Evolutionary conservation across 345 rosid species (phyloP).

Genomic region (Draba incana): DNA sequence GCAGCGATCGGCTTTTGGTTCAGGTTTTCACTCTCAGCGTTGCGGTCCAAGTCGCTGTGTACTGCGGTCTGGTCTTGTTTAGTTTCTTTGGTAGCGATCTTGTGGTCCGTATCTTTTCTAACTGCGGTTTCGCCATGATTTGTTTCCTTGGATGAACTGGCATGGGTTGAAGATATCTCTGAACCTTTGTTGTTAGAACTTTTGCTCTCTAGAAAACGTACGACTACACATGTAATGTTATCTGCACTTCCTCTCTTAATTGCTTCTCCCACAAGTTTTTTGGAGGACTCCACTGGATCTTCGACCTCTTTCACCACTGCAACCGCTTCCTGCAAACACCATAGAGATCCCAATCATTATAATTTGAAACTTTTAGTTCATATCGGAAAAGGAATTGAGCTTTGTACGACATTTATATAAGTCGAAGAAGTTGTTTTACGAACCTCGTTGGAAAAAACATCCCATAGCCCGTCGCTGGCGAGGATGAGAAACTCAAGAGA

Average conservation of each 20-base stretch:
- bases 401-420: neutral
- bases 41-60: conserved; percentile 3
- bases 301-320: conserved; percentile 71
- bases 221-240: conserved; percentile 90
- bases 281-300: conserved; percentile 87
- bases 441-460: conserved; percentile 97
- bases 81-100: conserved; percentile 25
- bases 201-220: conserved; percentile 59
- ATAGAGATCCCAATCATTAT: neutral
- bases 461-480: conserved; percentile 99
- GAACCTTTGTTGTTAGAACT: conserved; percentile 5
- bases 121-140: neutral
- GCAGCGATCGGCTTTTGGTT: conserved; percentile 16
- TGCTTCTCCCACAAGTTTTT: conserved; percentile 82
- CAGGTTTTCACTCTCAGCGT: neutral
- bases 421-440: neutral
- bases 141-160: conserved; percentile 20
- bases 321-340: conserved; percentile 73
- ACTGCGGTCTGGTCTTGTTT: conserved; percentile 13
- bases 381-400: neutral
- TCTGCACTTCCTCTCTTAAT: conserved; percentile 92
- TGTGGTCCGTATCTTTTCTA: conserved; percentile 16
- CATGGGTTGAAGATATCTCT: conserved; percentile 15
- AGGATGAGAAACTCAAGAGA: conserved; percentile 98
- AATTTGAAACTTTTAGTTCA: neutral